Base-by-base conservation (phyloP, 2,329 filamentous ascomycete species). In the Ophiostoma populinum region DNA sequence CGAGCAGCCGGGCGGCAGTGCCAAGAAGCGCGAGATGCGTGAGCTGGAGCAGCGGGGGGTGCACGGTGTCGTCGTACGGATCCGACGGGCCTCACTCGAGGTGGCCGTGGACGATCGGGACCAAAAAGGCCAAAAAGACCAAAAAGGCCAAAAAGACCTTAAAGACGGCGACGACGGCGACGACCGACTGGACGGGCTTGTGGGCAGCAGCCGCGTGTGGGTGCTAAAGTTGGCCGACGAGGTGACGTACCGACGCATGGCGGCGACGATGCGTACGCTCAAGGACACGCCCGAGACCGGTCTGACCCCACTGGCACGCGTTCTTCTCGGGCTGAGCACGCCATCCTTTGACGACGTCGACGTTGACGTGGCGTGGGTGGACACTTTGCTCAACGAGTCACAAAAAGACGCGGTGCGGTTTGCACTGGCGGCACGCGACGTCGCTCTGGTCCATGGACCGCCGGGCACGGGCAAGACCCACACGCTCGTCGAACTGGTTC, bases 381-480 rank as follows among this genome's bases (percentile, higher is more conserved):
- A 78, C 45, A 60, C 63, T 12, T 63, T 59, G 12, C 56, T 80
- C 16, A 78, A 80, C 46, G 66, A 72, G 10, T 73, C 68, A 10
- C 75, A 80, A 48, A 76, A 74, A 45, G 69, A 75, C 38, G 74
- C 74, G 12, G 72, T 80, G 39, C 57, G 71, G n/a, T 98, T 95
- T 50, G 85, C 87, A 0, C 59, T 98, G 36, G 78, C 76, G 6
- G 79, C 80, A 2, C 66, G 65, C 35, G 85, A 94, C 48, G 68
- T 95, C 19, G 81, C 83, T 3, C 62, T 94, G 40, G 93, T 98
- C 36, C 90, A 98, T 51, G 90, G 90, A 0, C 90, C 90, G 1
- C 90, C 90, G 1, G 90, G 90, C 63, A 98, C 90, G 0, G 90
- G 90, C 32, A 98, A 98, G 55, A 98, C 90, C 0, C 87, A 95